Percentiles rank a stretch among this genome's conserved stretches.
These are phyloP conservation scores for Viridothelium virens DNA, from an alignment of 495 filamentous ascomycete species.

Conservation along the genomic window DNA sequence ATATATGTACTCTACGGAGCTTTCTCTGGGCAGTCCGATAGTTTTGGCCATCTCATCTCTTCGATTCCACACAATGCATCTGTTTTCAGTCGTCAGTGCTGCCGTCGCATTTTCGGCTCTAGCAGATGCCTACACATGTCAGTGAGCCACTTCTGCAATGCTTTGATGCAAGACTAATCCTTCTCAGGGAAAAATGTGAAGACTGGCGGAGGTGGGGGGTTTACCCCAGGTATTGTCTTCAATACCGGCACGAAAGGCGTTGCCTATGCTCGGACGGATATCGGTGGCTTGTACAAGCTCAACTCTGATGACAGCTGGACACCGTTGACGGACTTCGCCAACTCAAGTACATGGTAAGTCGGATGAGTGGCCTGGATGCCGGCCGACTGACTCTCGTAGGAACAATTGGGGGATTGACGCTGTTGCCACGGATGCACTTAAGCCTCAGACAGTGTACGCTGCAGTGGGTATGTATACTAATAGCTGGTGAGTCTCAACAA, in stretches of 20 bases:
- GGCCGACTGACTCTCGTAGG: conserved; percentile 17
- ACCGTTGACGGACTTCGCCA: conserved; percentile 37
- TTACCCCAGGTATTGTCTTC: conserved; percentile 52
- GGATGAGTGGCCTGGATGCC: background rate
- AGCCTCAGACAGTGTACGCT: conserved; percentile 48
- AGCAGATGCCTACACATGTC: conserved; percentile 6
- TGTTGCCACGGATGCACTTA: conserved; percentile 49
- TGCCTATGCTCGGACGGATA: conserved; percentile 56
- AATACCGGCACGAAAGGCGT: conserved; percentile 49
- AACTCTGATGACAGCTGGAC: conserved; percentile 50
- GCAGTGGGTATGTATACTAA: conserved; percentile 54
- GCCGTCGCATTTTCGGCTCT: background rate
- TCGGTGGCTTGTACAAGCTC: conserved; percentile 53
- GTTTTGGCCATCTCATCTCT: background rate
- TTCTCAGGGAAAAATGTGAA: conserved; percentile 4
- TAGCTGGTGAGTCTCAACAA: conserved; percentile 37
- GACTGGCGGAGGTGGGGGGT: conserved; percentile 45
- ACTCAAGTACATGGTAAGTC: conserved; percentile 34
- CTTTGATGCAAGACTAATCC: background rate
- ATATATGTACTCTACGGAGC: background rate
- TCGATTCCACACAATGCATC: background rate
- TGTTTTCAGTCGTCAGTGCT: background rate
- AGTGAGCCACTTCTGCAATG: background rate
- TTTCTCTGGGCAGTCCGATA: background rate
- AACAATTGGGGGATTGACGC: conserved; percentile 53